phyloP scores from a whole-genome alignment of 2,329 filamentous ascomycete species.

The Fusarium nisikadoi region DNA sequence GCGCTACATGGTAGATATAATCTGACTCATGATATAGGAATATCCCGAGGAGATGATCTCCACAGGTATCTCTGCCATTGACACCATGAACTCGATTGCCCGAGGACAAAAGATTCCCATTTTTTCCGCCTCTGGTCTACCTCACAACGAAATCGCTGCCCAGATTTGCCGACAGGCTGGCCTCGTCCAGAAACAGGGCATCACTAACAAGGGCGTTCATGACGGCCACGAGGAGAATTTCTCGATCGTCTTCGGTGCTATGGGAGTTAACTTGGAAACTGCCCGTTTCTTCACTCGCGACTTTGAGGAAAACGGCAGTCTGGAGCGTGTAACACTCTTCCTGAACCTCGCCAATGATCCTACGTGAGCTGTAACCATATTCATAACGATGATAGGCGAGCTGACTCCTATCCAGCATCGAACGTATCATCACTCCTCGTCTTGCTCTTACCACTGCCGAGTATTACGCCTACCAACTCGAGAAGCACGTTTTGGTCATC shows the following conservation, averaged over 20 bases:
- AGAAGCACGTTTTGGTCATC: conserved; percentile 99
- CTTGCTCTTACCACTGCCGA: conserved; percentile 97
- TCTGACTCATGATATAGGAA: conserved; percentile 65
- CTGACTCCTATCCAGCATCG: conserved; percentile 72
- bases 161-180: conserved; percentile 98
- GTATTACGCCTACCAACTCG: conserved; percentile 99
- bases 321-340: conserved; percentile 97
- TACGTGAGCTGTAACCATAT: conserved; percentile 73
- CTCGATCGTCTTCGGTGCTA: conserved; percentile 98
- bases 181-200: conserved; percentile 81
- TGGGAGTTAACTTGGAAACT: conserved; percentile 99
- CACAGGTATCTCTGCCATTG: conserved; percentile 98
- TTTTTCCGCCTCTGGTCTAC: conserved; percentile 97
- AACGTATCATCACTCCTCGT: conserved; percentile 99
- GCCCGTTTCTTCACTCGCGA: conserved; percentile 98
- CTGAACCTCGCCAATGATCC: conserved; percentile 99
- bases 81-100: conserved; percentile 98
- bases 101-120: conserved; percentile 99
- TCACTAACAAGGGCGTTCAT: conserved; percentile 92
- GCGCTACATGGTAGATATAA: background rate
- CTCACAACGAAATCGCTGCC: conserved; percentile 99
- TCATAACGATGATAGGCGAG: background rate
- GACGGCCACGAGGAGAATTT: conserved; percentile 99
- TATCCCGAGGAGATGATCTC: conserved; percentile 99
- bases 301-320: conserved; percentile 98